A percentile compares a stretch with the other conserved stretches of the same genome.
phyloP scores from a whole-genome alignment of 2,329 filamentous ascomycete species.

The Fusarium hainanense region DNA sequence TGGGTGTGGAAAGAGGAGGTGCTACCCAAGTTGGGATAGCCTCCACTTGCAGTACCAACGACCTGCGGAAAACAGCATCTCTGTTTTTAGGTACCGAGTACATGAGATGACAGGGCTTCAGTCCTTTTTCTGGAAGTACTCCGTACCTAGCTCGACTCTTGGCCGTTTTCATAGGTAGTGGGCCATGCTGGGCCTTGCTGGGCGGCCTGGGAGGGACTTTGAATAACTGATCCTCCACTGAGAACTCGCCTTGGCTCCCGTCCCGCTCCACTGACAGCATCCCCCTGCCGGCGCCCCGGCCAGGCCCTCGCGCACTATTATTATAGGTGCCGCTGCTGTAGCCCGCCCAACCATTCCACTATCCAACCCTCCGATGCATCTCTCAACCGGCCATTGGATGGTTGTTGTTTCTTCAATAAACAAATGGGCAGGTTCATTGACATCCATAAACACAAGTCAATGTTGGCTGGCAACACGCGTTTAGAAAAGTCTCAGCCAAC shows the following conservation, averaged over 20 bases:
- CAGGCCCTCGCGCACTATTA: slow-evolving; percentile 26
- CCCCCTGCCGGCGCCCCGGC: slow-evolving; percentile 20
- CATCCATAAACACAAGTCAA: neutral
- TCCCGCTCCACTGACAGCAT: slow-evolving; percentile 41
- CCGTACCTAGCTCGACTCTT: slow-evolving; percentile 25
- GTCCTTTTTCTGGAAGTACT: slow-evolving; percentile 16
- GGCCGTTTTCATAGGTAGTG: slow-evolving; percentile 29
- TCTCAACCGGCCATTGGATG: slow-evolving; percentile 15
- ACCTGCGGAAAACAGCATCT: slow-evolving; percentile 19
- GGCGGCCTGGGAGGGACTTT: slow-evolving; percentile 29
- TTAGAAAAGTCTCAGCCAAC: slow-evolving; percentile 19
- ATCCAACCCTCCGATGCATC: slow-evolving; percentile 15
- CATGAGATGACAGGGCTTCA: neutral
- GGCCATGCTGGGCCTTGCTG: slow-evolving; percentile 14
- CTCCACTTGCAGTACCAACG: slow-evolving; percentile 21
- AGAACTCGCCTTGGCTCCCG: slow-evolving; percentile 30
- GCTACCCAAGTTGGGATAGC: slow-evolving; percentile 36
- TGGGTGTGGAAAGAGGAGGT: slow-evolving; percentile 39
- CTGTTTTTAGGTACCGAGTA: slow-evolving; percentile 21
- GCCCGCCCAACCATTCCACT: slow-evolving; percentile 26
- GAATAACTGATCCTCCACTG: slow-evolving; percentile 35
- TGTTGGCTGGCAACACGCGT: slow-evolving; percentile 1
- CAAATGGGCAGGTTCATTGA: neutral
- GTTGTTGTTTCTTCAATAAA: slow-evolving; percentile 7
- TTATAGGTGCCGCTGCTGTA: slow-evolving; percentile 28